A percentile compares a stretch with the other conserved stretches of the same genome.
phyloP scores from a whole-genome alignment of 73 alveolate species.

The Blepharisma japonicum region DNA sequence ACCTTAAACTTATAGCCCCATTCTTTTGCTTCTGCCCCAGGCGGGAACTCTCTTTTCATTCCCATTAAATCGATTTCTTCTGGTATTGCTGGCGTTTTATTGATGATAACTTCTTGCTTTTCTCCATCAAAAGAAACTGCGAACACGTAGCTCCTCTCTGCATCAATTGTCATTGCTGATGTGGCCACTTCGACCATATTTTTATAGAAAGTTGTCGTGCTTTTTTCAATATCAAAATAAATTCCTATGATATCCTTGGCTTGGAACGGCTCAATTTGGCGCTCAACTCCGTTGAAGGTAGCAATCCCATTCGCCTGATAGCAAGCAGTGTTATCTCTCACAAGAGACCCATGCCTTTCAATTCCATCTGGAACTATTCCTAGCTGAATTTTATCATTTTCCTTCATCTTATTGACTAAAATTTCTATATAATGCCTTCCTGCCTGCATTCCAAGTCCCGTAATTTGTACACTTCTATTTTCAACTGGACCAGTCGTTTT shows the following conservation, averaged over 20 bases:
- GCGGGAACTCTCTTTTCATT: not conserved
- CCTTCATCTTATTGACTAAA: slow-evolving; percentile 12
- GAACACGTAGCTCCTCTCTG: not conserved
- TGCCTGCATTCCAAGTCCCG: slow-evolving; percentile 23
- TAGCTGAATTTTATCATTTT: slow-evolving; percentile 19
- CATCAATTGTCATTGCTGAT: not conserved
- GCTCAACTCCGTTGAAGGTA: not conserved
- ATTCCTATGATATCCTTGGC: not conserved
- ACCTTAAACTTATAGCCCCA: slow-evolving; percentile 33
- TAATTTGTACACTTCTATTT: not conserved
- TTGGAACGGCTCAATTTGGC: not conserved
- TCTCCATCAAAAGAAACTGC: slow-evolving; percentile 21
- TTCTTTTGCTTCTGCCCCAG: slow-evolving; percentile 26
- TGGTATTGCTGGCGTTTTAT: slow-evolving; percentile 17
- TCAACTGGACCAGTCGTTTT: slow-evolving; percentile 12
- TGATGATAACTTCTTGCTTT: slow-evolving; percentile 11
- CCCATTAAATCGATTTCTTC: slow-evolving; percentile 28
- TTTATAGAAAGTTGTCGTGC: not conserved
- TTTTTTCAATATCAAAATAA: slow-evolving; percentile 8
- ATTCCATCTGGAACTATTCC: slow-evolving; percentile 6
- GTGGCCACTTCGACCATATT: slow-evolving; percentile 23
- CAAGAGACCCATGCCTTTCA: slow-evolving; percentile 24
- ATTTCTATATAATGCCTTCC: slow-evolving; percentile 30
- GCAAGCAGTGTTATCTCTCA: slow-evolving; percentile 20
- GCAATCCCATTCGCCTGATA: slow-evolving; percentile 23